These are phyloP conservation scores for Mycosphaerella arachidis DNA, from an alignment of 2,329 filamentous ascomycete genomes.

Conservation along the genomic window DNA sequence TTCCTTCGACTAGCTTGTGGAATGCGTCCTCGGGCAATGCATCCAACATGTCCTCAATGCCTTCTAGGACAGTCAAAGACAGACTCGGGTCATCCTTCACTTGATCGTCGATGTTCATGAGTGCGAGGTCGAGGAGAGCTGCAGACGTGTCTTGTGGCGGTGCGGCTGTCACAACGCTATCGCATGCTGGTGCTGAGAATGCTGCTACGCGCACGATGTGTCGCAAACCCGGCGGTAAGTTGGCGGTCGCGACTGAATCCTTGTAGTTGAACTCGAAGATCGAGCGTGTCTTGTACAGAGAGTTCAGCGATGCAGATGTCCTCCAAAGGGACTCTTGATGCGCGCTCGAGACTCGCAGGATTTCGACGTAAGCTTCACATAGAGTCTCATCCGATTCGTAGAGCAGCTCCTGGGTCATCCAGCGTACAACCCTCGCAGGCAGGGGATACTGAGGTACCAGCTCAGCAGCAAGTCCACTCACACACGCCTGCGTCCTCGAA, in stretches of 20 bases:
- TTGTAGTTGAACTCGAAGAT: constrained; percentile 15
- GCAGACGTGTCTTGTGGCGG: constrained; percentile 12
- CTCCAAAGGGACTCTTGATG: constrained; percentile 12
- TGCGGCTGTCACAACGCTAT: constrained; percentile 13
- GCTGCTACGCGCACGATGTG: constrained; percentile 13
- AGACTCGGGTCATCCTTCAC: constrained; percentile 17
- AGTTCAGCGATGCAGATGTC: constrained; percentile 15
- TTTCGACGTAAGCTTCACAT: constrained; percentile 33
- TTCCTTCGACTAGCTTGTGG: constrained; percentile 9
- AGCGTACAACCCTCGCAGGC: constrained; percentile 37
- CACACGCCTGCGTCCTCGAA: constrained; percentile 38
- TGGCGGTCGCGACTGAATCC: constrained; percentile 4
- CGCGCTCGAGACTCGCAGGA: constrained; percentile 19
- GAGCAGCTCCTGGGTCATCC: constrained; percentile 40
- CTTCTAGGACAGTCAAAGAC: constrained; percentile 6
- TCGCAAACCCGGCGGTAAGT: constrained; percentile 14
- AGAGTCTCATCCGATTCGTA: constrained; percentile 33
- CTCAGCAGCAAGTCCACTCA: constrained; percentile 39
- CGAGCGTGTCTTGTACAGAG: constrained; percentile 19
- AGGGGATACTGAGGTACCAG: constrained; percentile 36
- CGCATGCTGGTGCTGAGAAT: constrained; percentile 15
- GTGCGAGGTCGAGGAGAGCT: constrained; percentile 24
- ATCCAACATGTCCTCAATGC: constrained; percentile 24
- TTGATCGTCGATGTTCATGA: constrained; percentile 27
- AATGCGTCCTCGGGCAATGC: constrained; percentile 15